These are phyloP conservation scores for Mycena maculata DNA, from an alignment of 768 basidiomycete genomes.

Conservation along the genomic window DNA sequence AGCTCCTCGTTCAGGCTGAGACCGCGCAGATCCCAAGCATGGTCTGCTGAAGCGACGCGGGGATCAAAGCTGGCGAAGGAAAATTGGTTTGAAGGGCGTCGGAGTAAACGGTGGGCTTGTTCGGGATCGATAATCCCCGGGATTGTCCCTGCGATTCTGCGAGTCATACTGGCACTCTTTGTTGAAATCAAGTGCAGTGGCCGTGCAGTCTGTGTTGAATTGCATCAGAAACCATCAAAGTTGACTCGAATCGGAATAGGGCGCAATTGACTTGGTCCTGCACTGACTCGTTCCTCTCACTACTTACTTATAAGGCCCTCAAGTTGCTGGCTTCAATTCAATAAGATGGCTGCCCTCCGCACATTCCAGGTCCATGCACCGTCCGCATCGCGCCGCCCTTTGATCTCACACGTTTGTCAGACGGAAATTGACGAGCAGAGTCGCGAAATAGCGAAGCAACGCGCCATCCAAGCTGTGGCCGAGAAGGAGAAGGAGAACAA, in stretches of 20 bases:
- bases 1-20: conserved; percentile 59
- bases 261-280: conserved; percentile 8
- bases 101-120: conserved; percentile 69
- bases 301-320: conserved; percentile 35
- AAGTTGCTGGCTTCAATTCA: not conserved
- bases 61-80: conserved; percentile 84
- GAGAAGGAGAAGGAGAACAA: conserved; percentile 52
- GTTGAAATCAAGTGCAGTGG: not conserved
- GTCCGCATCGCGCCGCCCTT: conserved; percentile 11
- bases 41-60: conserved; percentile 61
- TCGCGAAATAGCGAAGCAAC: conserved; percentile 74
- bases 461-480: conserved; percentile 45
- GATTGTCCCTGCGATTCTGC: conserved; percentile 49
- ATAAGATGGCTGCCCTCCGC: conserved; percentile 64
- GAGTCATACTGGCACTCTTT: conserved; percentile 19
- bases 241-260: not conserved
- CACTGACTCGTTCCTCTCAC: conserved; percentile 38
- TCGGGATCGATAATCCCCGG: conserved; percentile 72
- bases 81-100: conserved; percentile 66
- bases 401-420: conserved; percentile 51
- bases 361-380: conserved; percentile 51
- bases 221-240: too few relatives aligned
- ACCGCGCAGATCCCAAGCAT: conserved; percentile 51
- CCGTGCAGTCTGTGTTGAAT: not conserved
- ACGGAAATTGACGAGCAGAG: conserved; percentile 80